Percentiles rank a stretch among this genome's conserved stretches.
Conservation (phyloP, 2,329 filamentous ascomycete species). For the Exophiala phaeomuriformis region DNA sequence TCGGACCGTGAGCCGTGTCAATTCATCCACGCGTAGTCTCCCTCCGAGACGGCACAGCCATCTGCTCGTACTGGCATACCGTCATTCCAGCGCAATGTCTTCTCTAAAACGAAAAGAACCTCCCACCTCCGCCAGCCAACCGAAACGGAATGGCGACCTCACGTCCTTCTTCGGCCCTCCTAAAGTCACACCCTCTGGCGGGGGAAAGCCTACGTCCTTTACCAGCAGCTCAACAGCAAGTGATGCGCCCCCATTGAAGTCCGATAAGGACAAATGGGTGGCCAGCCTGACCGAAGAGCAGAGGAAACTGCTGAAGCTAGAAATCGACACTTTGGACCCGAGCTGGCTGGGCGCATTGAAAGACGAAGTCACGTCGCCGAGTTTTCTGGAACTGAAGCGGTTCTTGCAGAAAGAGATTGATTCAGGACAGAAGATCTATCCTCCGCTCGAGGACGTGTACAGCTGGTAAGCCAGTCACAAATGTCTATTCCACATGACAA, state of each 20-base stretch:
- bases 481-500: too few species aligned
- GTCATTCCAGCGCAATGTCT: conserved; percentile 4
- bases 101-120: conserved; percentile 24
- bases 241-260: conserved; percentile 44
- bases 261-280: conserved; percentile 90
- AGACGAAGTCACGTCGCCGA: conserved; percentile 68
- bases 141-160: conserved; percentile 69
- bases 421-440: conserved; percentile 71
- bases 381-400: conserved; percentile 80
- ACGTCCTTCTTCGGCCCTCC: conserved; percentile 80
- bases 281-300: conserved; percentile 71
- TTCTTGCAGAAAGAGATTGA: conserved; percentile 75
- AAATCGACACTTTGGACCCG: conserved; percentile 85
- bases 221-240: conserved; percentile 25
- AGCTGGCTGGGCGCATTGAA: conserved; percentile 87
- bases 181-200: conserved; percentile 41
- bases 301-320: conserved; percentile 70
- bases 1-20: background rate
- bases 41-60: background rate
- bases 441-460: conserved; percentile 82
- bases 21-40: background rate
- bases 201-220: conserved; percentile 22
- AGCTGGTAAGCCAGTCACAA: conserved; percentile 61
- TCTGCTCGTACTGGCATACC: background rate
- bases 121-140: conserved; percentile 51